A percentile compares a stretch with the other conserved stretches of the same genome.
Conservation (phyloP, 2,329 filamentous ascomycete species). For the Penicillium sp. region DNA sequence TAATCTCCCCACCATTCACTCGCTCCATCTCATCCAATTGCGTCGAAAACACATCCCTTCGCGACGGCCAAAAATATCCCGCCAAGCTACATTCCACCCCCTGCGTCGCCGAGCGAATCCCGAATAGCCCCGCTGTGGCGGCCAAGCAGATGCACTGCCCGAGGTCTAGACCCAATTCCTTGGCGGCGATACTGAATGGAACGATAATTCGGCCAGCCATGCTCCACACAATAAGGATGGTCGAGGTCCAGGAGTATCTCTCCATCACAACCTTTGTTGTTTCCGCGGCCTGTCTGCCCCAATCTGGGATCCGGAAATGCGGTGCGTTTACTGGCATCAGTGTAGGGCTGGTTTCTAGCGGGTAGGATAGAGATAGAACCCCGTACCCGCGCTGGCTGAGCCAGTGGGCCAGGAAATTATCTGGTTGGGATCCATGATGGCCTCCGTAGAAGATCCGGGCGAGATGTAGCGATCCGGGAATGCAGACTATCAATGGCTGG, state of each 20-base stretch:
- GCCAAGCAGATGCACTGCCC: slow-evolving; percentile 12
- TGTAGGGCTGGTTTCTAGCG: slow-evolving; percentile 12
- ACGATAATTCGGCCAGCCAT: slow-evolving; percentile 16
- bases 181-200: slow-evolving; percentile 11
- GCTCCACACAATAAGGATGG: slow-evolving; percentile 13
- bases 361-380: slow-evolving; percentile 20
- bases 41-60: slow-evolving; percentile 3
- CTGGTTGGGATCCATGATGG: slow-evolving; percentile 9
- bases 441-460: slow-evolving; percentile 21
- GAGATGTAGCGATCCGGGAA: slow-evolving; percentile 16
- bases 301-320: slow-evolving; percentile 14
- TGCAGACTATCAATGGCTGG: slow-evolving; percentile 14
- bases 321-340: slow-evolving; percentile 13
- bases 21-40: slow-evolving; percentile 5
- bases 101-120: slow-evolving; percentile 4
- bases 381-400: slow-evolving; percentile 12
- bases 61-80: slow-evolving; percentile 7
- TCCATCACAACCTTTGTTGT: slow-evolving; percentile 10
- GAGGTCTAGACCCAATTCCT: slow-evolving; percentile 9
- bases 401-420: slow-evolving; percentile 18
- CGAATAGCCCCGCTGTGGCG: slow-evolving; percentile 13
- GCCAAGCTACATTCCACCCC: slow-evolving; percentile 1
- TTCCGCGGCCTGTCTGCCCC: slow-evolving; percentile 17
- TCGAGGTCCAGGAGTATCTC: slow-evolving; percentile 4
- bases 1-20: not conserved